Evolutionary conservation across 768 basidiomycete species (phyloP), one percentile per base, ranked within the genome.

Genomic region (Hygrophorus pudorinus): DNA sequence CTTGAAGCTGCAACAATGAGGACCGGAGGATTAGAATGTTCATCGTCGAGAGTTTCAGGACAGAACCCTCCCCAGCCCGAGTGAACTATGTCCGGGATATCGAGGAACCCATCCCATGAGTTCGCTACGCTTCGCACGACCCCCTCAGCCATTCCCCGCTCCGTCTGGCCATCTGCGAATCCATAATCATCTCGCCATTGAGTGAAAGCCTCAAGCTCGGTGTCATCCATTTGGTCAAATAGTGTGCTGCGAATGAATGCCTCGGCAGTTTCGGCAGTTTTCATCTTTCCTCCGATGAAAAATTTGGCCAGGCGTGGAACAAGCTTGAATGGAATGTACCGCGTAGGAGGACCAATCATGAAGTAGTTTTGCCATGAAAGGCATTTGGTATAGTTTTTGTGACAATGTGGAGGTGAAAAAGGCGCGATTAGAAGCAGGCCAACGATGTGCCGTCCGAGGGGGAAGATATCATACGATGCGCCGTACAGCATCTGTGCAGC

Each of bases 401-500:
- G 70, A 39, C 58, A 62, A 38, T 61, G 66, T 34, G 72, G 66
- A 0, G 78, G 77, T 7, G 73, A 63, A 50, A 70, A 48, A 0
- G 77, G 62, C 1, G 61, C 68, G 21, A 72, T 54, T 35, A 80
- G 63, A 38, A 79, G 49, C 51, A 76, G 61, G 2, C 71, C 72
- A 4, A 54, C 60, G 48, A 78, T 65, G 39, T 65, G 58, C 12
- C 63, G 59, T 14, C 72, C 73, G 21, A 68, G 63, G 5, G 75
- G 75, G 47, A 80, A 81, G 12, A 58, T 50, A 51, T 71, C 64
- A 57, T 70, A 72, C 0, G 74, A 53, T 0, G 72, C 66, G 1
- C 71, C 73, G 46, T 74, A 78, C 10, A 80, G 52, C 30, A 78
- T 75, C 61, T 79, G 78, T 0, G 77, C 71, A 2, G 69, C 61